Conservation (phyloP, 768 basidiomycete genomes). For the Tephrocybe sp. region DNA sequence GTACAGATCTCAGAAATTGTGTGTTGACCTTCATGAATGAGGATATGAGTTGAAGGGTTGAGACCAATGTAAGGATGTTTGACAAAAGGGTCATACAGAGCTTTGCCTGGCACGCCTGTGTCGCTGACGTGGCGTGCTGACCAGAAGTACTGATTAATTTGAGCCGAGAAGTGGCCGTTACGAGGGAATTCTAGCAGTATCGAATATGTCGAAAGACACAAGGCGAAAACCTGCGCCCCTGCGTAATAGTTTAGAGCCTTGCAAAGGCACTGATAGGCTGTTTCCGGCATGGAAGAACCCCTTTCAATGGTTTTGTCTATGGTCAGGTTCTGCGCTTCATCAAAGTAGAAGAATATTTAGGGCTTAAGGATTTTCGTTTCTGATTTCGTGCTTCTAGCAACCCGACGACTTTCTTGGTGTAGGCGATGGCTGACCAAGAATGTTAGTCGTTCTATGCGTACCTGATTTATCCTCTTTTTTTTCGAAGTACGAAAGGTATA, state of each 20-base stretch:
- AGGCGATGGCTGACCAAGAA: no score
- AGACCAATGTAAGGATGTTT: no score
- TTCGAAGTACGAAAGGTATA: neutral
- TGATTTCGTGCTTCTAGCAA: neutral
- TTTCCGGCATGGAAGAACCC: neutral
- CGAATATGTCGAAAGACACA: neutral
- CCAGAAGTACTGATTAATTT: no score
- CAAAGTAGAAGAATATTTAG: slow-evolving; percentile 4
- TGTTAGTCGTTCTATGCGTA: neutral
- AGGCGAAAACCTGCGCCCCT: neutral
- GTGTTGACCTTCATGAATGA: no score
- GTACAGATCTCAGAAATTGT: no score
- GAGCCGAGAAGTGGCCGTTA: no score
- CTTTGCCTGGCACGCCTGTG: no score
- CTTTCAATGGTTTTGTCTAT: neutral
- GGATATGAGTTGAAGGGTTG: no score
- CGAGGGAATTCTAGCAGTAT: neutral
- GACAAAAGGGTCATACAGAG: no score
- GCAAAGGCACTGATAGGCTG: slow-evolving; percentile 8
- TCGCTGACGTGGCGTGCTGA: no score
- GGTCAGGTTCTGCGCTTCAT: neutral
- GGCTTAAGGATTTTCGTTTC: neutral
- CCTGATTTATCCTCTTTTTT: neutral
- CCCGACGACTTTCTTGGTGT: neutral
- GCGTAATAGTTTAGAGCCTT: neutral